These are phyloP conservation scores for Euphorbia schlechtendalii DNA, from an alignment of 441 rosid genomes.

Conservation along the genomic window DNA sequence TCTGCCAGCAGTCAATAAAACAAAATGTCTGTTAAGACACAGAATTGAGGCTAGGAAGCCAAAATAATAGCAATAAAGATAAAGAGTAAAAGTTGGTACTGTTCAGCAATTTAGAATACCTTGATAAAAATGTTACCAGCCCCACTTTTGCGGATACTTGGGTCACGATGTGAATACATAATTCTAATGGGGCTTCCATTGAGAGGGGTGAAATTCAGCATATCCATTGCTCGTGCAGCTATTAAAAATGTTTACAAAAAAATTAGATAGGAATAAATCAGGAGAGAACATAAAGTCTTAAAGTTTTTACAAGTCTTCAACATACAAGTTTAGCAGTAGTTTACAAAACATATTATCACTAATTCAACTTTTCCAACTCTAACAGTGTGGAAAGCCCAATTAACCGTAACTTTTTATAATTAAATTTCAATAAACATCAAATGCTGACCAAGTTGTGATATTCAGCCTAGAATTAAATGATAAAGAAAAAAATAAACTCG, in stretches of 20 bases:
- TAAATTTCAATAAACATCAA: too few species aligned
- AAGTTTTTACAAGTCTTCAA: not conserved
- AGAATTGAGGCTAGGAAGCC: not conserved
- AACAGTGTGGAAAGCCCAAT: too few species aligned
- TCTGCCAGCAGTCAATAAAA: slow-evolving; percentile 32
- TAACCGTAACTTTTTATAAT: too few species aligned
- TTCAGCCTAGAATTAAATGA: too few species aligned
- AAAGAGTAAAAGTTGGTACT: too few species aligned
- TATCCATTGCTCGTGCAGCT: slow-evolving; percentile 47
- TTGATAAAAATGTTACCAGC: slow-evolving; percentile 77
- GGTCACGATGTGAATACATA: slow-evolving; percentile 82
- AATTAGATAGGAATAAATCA: not conserved
- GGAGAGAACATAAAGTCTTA: not conserved
- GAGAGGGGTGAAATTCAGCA: slow-evolving; percentile 61
- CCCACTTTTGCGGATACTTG: slow-evolving; percentile 75
- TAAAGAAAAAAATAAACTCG: too few species aligned
- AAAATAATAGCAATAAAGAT: slow-evolving; percentile 7
- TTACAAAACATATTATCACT: not conserved
- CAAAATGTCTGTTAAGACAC: not conserved
- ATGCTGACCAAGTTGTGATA: too few species aligned
- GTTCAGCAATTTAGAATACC: slow-evolving; percentile 29
- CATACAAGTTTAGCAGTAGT: not conserved
- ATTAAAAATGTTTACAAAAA: too few species aligned
- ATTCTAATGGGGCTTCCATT: slow-evolving; percentile 70
- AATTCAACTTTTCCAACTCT: too few species aligned